phyloP scores from a whole-genome alignment of 1,284 basidiomycete species.

The Caloboletus firmus region DNA sequence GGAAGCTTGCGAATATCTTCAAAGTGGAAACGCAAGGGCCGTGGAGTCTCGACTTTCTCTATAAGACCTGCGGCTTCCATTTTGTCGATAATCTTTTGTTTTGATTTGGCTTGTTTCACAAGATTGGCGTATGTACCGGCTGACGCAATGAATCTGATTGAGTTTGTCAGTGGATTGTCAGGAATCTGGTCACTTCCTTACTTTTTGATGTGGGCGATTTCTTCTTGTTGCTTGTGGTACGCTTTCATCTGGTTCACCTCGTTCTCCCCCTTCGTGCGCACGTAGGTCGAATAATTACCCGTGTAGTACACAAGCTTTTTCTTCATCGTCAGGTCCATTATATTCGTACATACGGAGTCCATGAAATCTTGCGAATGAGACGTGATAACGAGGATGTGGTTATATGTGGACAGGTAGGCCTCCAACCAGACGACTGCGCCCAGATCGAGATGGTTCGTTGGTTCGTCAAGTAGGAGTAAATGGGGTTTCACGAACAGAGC shows the following conservation, averaged over 20 bases:
- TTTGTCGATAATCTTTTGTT: constrained; percentile 99
- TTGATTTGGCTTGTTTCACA: constrained; percentile 98
- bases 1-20: constrained; percentile 94
- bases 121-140: constrained; percentile 99
- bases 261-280: constrained; percentile 95
- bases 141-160: constrained; percentile 86
- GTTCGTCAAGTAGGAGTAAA: constrained; percentile 88
- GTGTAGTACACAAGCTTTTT: constrained; percentile 92
- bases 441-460: constrained; percentile 89
- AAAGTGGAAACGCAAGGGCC: constrained; percentile 89
- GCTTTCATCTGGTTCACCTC: constrained; percentile 99
- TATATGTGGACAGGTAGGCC: constrained; percentile 96
- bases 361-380: constrained; percentile 99
- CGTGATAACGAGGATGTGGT: constrained; percentile 95
- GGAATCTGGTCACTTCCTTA: constrained; percentile 35
- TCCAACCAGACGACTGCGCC: constrained; percentile 99
- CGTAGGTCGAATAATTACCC: constrained; percentile 97
- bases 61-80: constrained; percentile 99
- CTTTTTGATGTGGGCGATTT: constrained; percentile 98
- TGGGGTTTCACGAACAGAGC: constrained; percentile 98
- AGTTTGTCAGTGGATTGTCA: constrained; percentile 13
- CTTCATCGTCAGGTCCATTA: constrained; percentile 92
- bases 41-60: constrained; percentile 80
- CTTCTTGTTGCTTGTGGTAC: constrained; percentile 97
- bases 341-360: constrained; percentile 96